These are phyloP conservation scores for Chara braunii DNA, from an alignment of 139 green algal species.

Conservation along the genomic window DNA sequence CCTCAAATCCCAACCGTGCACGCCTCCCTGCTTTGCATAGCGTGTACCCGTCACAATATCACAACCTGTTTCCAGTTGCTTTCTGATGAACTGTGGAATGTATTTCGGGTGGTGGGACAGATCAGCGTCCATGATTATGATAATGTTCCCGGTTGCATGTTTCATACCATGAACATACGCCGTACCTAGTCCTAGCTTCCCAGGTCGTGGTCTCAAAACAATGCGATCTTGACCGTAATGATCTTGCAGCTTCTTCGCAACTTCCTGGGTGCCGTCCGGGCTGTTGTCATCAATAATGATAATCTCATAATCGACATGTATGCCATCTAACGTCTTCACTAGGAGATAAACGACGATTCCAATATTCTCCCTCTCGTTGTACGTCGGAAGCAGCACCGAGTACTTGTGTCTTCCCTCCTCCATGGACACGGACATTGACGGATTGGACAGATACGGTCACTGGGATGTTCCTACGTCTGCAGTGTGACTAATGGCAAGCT, in stretches of 20 bases:
- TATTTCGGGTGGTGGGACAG: constrained; percentile 88
- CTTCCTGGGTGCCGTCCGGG: constrained; percentile 81
- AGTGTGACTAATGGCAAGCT: too few relatives aligned
- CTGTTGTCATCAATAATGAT: constrained; percentile 90
- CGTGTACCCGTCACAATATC: constrained; percentile 88
- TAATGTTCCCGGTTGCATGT: constrained; percentile 60
- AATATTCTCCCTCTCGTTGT: constrained; percentile 92
- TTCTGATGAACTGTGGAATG: constrained; percentile 42
- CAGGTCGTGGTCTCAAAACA: too few relatives aligned
- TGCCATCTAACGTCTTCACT: constrained; percentile 56
- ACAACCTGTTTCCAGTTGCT: constrained; percentile 54
- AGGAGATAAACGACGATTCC: constrained; percentile 71
- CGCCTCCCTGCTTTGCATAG: constrained; percentile 66
- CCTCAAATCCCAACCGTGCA: constrained; percentile 69
- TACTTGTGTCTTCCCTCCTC: too few relatives aligned
- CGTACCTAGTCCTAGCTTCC: too few relatives aligned
- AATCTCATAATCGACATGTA: constrained; percentile 62
- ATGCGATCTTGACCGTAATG: constrained; percentile 57
- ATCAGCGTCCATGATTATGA: constrained; percentile 97
- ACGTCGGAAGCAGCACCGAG: constrained; percentile 90
- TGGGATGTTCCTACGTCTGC: too few relatives aligned
- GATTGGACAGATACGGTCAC: too few relatives aligned
- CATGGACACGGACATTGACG: too few relatives aligned
- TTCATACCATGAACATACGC: constrained; percentile 66
- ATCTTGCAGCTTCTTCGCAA: constrained; percentile 55